Evolutionary conservation across 768 basidiomycete species (phyloP).

Genomic region (Rhizopogon vesiculosus): DNA sequence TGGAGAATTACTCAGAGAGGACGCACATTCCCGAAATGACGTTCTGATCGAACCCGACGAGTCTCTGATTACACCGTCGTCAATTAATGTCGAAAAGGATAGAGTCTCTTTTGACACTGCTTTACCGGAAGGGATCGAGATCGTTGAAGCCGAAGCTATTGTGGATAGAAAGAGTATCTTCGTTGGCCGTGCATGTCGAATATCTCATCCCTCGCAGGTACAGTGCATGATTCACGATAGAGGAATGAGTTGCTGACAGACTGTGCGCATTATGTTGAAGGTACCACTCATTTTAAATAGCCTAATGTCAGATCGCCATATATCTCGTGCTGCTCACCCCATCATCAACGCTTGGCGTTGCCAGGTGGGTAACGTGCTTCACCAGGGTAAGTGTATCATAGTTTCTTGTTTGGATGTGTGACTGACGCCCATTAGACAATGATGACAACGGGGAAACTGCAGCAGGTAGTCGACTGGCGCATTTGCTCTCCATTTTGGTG

Average conservation of each 20-base stretch:
- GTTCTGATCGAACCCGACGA: slow-evolving; percentile 4
- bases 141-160: slow-evolving; percentile 76
- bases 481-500: slow-evolving; percentile 85
- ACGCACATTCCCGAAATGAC: slow-evolving; percentile 27
- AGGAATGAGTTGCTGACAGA: not conserved
- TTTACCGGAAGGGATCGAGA: slow-evolving; percentile 58
- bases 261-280: slow-evolving; percentile 27
- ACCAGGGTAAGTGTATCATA: slow-evolving; percentile 54
- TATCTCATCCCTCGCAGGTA: slow-evolving; percentile 76
- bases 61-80: not conserved
- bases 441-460: slow-evolving; percentile 95
- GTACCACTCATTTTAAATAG: slow-evolving; percentile 64
- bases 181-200: slow-evolving; percentile 77
- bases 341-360: slow-evolving; percentile 83
- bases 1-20: slow-evolving; percentile 53
- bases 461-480: slow-evolving; percentile 86
- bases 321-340: slow-evolving; percentile 73
- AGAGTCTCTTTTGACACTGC: slow-evolving; percentile 8
- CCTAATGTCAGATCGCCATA: slow-evolving; percentile 66
- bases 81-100: slow-evolving; percentile 1
- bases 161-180: slow-evolving; percentile 83
- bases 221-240: slow-evolving; percentile 18
- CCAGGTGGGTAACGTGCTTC: slow-evolving; percentile 57
- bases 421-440: slow-evolving; percentile 55
- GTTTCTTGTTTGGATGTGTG: not conserved